Base-by-base conservation (phyloP, 164 flowering plant species). In the Hamamelis virginiana region DNA sequence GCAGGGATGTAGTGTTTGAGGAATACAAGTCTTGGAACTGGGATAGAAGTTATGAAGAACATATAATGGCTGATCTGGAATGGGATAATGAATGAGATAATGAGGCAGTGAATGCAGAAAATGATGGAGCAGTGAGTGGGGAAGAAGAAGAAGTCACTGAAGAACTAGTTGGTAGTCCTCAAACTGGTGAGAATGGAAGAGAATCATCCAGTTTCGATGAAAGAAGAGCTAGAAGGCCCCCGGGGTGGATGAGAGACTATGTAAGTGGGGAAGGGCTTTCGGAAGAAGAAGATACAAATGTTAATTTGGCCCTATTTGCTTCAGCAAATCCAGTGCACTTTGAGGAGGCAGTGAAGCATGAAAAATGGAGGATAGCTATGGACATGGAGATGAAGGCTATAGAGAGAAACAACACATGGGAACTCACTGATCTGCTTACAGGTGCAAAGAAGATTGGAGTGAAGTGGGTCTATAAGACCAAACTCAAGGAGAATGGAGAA, bases 311-410 rank as follows among this genome's bases (percentile, higher is more conserved):
- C n/a, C n/a, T n/a, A n/a, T n/a, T n/a, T n/a, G n/a, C n/a, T n/a
- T n/a, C n/a, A n/a, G n/a, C n/a, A 22, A 33, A 69, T 51, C 72
- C 67, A 62, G 9, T 55, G 1, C 9, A 12, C 58, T 71, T 66
- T 44, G 66, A 66, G 75, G 66, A 23, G 70, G 60, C 6, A 19
- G n/a, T n/a, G 46, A 15, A 22, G 43, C n/a, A n/a, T 33, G 3
- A 23, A 28, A 50, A 72, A 22, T 72, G 70, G 59, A 58, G 59
- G 22, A 15, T 11, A 5, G 48, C 60, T 13, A 66, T 72, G 66
- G 52, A 72, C 14, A 21, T 27, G 15, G 69, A 72, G 41, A 58
- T 72, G 5, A 48, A 0, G 4, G 23, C 55, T 10, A 60, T 69
- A 4, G 45, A 69, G 18, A 60, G 25, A 21, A 69, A 69, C 47